These are phyloP conservation scores for Daldinia vernicosa DNA, from an alignment of 495 filamentous ascomycete genomes.

Conservation along the genomic window DNA sequence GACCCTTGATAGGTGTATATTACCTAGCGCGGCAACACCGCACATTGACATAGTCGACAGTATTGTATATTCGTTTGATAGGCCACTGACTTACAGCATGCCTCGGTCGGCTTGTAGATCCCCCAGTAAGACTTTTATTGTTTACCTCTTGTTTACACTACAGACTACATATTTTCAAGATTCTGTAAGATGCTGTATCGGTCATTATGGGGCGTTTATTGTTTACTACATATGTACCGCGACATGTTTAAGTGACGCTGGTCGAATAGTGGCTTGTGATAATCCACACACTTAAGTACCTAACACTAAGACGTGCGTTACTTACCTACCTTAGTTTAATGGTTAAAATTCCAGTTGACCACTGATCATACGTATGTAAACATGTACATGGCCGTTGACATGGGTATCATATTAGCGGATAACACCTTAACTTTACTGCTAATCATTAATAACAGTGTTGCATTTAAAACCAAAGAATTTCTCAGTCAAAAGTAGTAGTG, in stretches of 20 bases:
- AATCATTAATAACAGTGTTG: slow-evolving; percentile 12
- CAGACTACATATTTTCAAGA: background rate
- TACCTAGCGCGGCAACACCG: slow-evolving; percentile 12
- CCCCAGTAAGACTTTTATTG: background rate
- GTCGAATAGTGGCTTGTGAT: slow-evolving; percentile 22
- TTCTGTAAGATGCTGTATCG: slow-evolving; percentile 4
- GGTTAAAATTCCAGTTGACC: slow-evolving; percentile 7
- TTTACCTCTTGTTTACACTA: background rate
- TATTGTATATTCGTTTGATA: slow-evolving; percentile 21
- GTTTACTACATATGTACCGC: slow-evolving; percentile 6
- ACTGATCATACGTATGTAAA: background rate
- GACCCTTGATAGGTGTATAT: slow-evolving; percentile 24
- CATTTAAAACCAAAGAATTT: slow-evolving; percentile 20
- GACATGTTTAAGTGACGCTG: background rate
- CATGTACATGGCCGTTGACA: background rate
- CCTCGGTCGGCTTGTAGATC: slow-evolving; percentile 31
- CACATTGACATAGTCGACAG: slow-evolving; percentile 13
- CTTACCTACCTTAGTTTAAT: no score
- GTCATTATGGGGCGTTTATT: slow-evolving; percentile 12
- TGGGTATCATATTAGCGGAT: slow-evolving; percentile 12
- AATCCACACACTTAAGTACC: background rate
- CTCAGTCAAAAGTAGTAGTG: slow-evolving; percentile 1
- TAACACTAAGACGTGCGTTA: background rate
- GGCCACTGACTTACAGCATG: slow-evolving; percentile 17
- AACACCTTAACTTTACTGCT: slow-evolving; percentile 29